phyloP scores from a whole-genome alignment of 2,329 filamentous ascomycete species.

The Neonectria ditissima region DNA sequence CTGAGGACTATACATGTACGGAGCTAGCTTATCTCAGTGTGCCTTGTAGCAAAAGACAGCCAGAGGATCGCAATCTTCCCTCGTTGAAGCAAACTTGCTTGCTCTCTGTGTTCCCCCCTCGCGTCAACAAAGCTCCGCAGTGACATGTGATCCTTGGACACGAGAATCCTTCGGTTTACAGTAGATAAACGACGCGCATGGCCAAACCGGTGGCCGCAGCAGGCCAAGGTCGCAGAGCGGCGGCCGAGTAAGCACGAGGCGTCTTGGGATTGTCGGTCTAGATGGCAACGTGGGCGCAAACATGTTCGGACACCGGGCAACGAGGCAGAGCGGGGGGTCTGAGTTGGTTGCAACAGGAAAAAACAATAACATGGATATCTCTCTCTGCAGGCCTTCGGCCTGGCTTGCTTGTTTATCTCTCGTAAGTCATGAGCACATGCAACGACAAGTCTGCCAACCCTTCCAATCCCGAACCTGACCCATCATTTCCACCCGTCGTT shows the following conservation, averaged over 20 bases:
- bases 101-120: not conserved
- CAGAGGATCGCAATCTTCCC: conserved; percentile 11
- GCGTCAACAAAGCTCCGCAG: not conserved
- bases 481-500: conserved; percentile 22
- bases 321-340: not conserved
- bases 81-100: not conserved
- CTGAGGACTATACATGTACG: not conserved
- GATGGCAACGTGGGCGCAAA: not conserved
- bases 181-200: conserved; percentile 26
- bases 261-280: not conserved
- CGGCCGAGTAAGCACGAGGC: conserved; percentile 8
- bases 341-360: conserved; percentile 5
- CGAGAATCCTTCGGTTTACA: conserved; percentile 18
- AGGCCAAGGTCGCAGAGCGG: conserved; percentile 19
- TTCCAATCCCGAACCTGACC: conserved; percentile 29
- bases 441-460: conserved; percentile 36
- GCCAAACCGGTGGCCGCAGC: conserved; percentile 12
- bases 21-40: conserved; percentile 10
- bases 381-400: conserved; percentile 37
- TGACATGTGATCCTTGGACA: conserved; percentile 11
- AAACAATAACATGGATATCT: conserved; percentile 37
- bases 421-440: conserved; percentile 45
- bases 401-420: conserved; percentile 45
- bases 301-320: conserved; percentile 2
- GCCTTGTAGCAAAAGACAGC: not conserved